These are phyloP conservation scores for Emiliania huxleyi DNA, from an alignment of 78 protist species.

Conservation along the genomic window DNA sequence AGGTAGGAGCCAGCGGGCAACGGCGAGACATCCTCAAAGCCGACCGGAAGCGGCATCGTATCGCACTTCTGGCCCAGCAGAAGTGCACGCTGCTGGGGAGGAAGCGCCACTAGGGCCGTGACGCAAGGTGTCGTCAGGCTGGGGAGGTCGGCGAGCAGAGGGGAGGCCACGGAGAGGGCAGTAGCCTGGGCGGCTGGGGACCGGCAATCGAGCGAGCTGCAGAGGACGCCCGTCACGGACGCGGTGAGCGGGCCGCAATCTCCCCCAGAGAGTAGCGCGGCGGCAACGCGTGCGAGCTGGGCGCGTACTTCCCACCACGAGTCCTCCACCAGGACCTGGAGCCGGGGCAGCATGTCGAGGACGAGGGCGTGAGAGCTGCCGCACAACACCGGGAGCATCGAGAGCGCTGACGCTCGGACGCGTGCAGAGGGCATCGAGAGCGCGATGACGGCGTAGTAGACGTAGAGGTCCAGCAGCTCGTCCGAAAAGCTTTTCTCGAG, in stretches of 20 bases:
- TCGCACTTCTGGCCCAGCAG: neutral
- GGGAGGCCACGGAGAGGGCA: neutral
- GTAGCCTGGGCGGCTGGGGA: neutral
- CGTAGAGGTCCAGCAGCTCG: constrained; percentile 44
- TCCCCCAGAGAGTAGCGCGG: neutral
- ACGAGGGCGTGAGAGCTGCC: neutral
- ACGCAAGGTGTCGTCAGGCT: neutral
- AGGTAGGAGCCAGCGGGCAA: neutral
- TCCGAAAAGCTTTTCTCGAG: neutral
- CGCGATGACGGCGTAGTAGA: constrained; percentile 32
- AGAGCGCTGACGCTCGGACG: neutral
- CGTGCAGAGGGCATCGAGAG: neutral
- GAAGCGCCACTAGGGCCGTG: neutral
- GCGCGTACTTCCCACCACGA: constrained; percentile 26
- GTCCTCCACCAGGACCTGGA: neutral
- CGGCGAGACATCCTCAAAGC: neutral
- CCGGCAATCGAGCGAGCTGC: neutral
- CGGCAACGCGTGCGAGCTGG: neutral
- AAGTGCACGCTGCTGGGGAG: neutral
- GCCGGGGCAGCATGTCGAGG: neutral
- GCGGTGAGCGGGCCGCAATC: neutral
- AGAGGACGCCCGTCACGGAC: neutral
- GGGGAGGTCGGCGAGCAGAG: neutral
- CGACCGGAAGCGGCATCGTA: neutral
- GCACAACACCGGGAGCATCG: neutral